These are phyloP conservation scores for Avena insularis DNA, from an alignment of 176 grass and related monocot species.

Conservation along the genomic window DNA sequence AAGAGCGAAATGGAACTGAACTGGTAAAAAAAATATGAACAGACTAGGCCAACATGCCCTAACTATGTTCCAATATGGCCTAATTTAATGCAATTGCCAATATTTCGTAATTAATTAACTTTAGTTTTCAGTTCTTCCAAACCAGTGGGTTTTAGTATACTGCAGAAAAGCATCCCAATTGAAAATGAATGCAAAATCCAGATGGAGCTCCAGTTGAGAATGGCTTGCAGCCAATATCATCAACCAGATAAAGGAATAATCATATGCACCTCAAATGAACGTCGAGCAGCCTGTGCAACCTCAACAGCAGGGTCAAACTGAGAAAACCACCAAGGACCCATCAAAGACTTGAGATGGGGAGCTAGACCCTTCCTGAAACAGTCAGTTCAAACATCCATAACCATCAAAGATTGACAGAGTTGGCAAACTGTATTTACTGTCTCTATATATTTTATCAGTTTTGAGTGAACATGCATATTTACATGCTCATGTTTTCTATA, in stretches of 20 bases:
- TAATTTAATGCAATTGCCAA: background rate
- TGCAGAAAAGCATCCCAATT: conserved; percentile 9
- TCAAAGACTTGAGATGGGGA: conserved; percentile 88
- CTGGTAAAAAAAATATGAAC: background rate
- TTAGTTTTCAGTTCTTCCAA: background rate
- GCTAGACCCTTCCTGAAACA: conserved; percentile 88
- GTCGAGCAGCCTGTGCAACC: conserved; percentile 86
- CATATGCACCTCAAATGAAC: conserved; percentile 80
- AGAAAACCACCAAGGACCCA: conserved; percentile 99
- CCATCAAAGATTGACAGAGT: conserved; percentile 18
- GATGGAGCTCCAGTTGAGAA: background rate
- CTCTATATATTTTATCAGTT: background rate
- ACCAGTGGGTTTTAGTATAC: background rate
- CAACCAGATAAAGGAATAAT: conserved; percentile 26
- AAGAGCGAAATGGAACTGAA: conserved; percentile 16
- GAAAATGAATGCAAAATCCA: conserved; percentile 30
- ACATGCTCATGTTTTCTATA: background rate
- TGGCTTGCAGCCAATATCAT: conserved; percentile 30
- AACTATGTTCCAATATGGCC: background rate
- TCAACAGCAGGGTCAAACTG: conserved; percentile 93
- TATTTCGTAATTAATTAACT: background rate
- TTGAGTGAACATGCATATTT: background rate
- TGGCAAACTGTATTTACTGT: conserved; percentile 3
- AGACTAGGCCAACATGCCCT: background rate
- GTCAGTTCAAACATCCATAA: background rate